Base-by-base conservation (phyloP, 257 asterid species). In the Primulina huaijiensis region DNA sequence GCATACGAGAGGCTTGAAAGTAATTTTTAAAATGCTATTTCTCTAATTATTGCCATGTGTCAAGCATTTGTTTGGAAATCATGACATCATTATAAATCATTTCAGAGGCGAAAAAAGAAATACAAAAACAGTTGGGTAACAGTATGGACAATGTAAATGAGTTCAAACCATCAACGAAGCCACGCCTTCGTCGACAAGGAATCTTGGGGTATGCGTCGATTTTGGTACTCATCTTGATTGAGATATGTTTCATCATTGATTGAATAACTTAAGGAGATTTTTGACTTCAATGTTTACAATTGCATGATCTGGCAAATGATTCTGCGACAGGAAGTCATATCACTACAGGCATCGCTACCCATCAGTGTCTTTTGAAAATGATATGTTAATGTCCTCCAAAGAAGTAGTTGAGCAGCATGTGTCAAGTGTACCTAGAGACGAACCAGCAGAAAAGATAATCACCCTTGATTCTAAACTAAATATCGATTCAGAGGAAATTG, bases 101-200 rank as follows among this genome's bases (percentile, higher is more conserved):
- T 75, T 59, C 80, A 94, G 98, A 82, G 62, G 97, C 95, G 71
- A 79, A 77, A 57, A 86, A 83, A 59, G 97, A 94, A 83, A 85
- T 94, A 75, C 81, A 75, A n/a, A 94, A 79, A 70, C 96, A 74
- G 73, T 69, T 70, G 74, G 97, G 97, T 80, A 81, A 67, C 23
- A 55, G 43, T 73, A 35, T 21, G 37, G 78, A 80, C 70, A 78
- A 72, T 71, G 35, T 71, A 65, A 72, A 76, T 70, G 75, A 68
- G 67, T 64, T 65, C 65, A 74, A 76, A 74, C 86, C 88, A 67
- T 73, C 82, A 21, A 65, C 68, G 29, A 80, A 58, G 61, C 74
- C 67, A 70, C 87, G 87, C 60, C 79, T 27, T 30, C 95, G 88
- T 62, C 82, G 92, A 67, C 92, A 82, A 53, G 89, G 95, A 68